Conservation (phyloP, 208 protist genomes). For the Vickermania ingenoplastis region DNA sequence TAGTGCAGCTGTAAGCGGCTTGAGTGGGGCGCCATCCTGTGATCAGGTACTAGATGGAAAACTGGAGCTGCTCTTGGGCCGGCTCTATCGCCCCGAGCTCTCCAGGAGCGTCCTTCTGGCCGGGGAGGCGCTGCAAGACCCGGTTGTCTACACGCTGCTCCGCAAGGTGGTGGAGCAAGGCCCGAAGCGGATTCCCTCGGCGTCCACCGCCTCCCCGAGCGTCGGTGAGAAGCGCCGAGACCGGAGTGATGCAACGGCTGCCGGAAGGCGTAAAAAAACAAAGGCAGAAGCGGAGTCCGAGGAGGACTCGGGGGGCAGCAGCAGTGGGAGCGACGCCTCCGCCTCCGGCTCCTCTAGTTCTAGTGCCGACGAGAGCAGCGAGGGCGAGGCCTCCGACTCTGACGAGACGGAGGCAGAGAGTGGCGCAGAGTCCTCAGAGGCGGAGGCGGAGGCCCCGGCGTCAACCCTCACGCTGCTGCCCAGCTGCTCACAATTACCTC, state of each 20-base stretch:
- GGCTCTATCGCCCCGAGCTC: neutral
- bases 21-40: neutral
- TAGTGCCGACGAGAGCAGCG: too few species aligned
- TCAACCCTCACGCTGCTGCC: neutral
- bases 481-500: slow-evolving; percentile 25
- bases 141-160: slow-evolving; percentile 25
- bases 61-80: neutral
- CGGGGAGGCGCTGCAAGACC: slow-evolving; percentile 50
- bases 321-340: slow-evolving; percentile 3
- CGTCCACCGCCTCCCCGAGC: too few species aligned
- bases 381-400: slow-evolving; percentile 3
- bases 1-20: neutral
- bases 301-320: neutral
- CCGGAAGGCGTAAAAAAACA: neutral
- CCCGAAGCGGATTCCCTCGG: too few species aligned
- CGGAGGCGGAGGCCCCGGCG: neutral
- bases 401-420: slow-evolving; percentile 4
- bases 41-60: neutral
- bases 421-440: neutral
- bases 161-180: slow-evolving; percentile 15
- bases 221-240: too few species aligned
- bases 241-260: too few species aligned
- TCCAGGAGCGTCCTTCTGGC: neutral
- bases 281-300: slow-evolving; percentile 5
- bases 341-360: slow-evolving; percentile 2